Conservation (phyloP, 108 stramenopile species). For the Cyclotella choctawhatcheeana region DNA sequence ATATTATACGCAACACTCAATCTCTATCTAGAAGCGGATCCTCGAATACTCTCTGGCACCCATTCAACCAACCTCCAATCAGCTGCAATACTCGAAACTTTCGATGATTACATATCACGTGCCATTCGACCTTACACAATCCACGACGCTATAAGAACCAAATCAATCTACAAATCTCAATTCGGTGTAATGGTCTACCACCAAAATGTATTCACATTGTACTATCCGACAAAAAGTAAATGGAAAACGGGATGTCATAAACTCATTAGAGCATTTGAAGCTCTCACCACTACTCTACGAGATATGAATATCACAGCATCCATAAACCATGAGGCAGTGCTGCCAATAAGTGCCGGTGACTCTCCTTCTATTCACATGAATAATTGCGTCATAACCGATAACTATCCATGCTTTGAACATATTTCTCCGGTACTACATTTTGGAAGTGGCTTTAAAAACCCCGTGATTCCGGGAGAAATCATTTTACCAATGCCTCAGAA, state of each 20-base stretch:
- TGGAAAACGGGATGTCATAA: constrained; percentile 46
- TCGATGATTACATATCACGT: too few species aligned
- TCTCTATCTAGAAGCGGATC: too few species aligned
- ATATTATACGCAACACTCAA: too few species aligned
- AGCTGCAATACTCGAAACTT: too few species aligned
- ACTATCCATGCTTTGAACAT: constrained; percentile 4
- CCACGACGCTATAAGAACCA: constrained; percentile 1
- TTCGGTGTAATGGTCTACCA: constrained; percentile 31
- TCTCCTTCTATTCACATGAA: background rate
- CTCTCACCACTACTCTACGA: constrained; percentile 18
- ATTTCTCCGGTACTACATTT: constrained; percentile 42
- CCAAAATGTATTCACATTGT: constrained; percentile 7
- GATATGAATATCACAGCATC: background rate
- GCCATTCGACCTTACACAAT: constrained; percentile 12
- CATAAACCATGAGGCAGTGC: background rate
- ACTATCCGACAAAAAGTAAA: constrained; percentile 28
- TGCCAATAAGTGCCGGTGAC: constrained; percentile 18
- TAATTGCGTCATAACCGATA: background rate
- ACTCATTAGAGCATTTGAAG: constrained; percentile 22
- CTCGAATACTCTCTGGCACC: too few species aligned
- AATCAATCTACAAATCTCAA: constrained; percentile 13
- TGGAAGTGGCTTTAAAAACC: constrained; percentile 27
- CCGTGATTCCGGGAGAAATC: constrained; percentile 33
- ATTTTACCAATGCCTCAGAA: constrained; percentile 46
- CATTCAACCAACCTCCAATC: too few species aligned